Conservation (phyloP, 148 eudicot genomes). For the Oxyria digyna region DNA sequence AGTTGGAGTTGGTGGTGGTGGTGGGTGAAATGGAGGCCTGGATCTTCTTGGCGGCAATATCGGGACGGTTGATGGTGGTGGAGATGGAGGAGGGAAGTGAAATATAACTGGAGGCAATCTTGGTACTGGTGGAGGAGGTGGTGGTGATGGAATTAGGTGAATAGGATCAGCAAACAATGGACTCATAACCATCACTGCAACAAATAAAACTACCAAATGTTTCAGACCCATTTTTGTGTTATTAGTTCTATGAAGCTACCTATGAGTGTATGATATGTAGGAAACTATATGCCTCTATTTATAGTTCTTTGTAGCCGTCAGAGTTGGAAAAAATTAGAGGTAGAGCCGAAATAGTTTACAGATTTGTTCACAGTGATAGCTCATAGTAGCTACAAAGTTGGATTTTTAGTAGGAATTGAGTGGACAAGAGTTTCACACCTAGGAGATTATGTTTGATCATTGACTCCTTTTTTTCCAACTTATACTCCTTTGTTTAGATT, state of each 20-base stretch:
- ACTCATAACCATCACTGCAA: not conserved
- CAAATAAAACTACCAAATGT: not conserved
- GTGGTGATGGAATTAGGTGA: not conserved
- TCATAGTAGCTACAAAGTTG: not conserved
- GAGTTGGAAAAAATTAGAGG: not conserved
- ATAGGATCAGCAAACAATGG: not conserved
- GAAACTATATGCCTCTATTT: not conserved
- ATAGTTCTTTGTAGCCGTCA: constrained; percentile 1
- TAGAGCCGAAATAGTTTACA: not conserved
- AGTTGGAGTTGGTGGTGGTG: not conserved
- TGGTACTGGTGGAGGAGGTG: not conserved
- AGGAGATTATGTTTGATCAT: not conserved
- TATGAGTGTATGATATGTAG: not conserved
- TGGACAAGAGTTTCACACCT: not conserved
- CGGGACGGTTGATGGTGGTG: not conserved
- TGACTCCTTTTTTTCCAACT: not conserved
- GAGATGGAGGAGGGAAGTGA: not conserved
- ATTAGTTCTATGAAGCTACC: too few relatives aligned
- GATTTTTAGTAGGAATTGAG: not conserved
- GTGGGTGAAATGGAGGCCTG: not conserved
- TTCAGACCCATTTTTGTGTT: not conserved
- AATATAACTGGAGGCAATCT: not conserved
- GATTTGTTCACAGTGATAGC: not conserved
- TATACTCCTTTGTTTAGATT: not conserved
- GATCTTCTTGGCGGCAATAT: not conserved